Conservation (phyloP, 1,284 basidiomycete species). For the Sporisorium scitamineum region DNA sequence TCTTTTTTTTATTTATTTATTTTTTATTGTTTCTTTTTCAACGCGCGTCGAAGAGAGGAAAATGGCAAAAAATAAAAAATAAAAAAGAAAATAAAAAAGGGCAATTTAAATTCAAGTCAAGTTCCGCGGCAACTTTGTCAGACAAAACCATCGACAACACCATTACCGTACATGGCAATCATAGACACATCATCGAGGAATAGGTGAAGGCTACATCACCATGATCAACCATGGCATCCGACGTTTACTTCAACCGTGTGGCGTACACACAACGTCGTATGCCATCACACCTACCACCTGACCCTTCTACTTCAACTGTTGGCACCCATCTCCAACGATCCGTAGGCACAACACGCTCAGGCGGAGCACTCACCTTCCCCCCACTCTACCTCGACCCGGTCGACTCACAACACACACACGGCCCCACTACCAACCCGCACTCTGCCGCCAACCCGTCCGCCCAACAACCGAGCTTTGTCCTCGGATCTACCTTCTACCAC, state of each 20-base stretch:
- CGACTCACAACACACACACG: conserved; percentile 14
- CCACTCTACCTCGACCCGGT: conserved; percentile 52
- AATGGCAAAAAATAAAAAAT: too few species aligned
- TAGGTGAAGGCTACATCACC: background rate
- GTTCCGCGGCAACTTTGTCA: conserved; percentile 5
- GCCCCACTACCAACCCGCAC: conserved; percentile 16
- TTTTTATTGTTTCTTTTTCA: too few species aligned
- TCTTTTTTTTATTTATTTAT: background rate
- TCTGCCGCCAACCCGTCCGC: conserved; percentile 6
- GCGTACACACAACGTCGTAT: conserved; percentile 33
- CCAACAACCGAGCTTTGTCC: conserved; percentile 36
- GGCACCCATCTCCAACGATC: conserved; percentile 12
- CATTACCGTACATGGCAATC: background rate
- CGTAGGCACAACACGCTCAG: conserved; percentile 31
- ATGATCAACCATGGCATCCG: conserved; percentile 42
- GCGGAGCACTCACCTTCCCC: conserved; percentile 45
- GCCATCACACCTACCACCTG: conserved; percentile 17
- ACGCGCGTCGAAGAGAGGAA: too few species aligned
- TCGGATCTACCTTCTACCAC: conserved; percentile 53
- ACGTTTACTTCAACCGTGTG: conserved; percentile 45
- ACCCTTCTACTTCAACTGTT: conserved; percentile 4
- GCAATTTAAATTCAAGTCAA: background rate
- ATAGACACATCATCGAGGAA: background rate
- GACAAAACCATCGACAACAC: too few species aligned
- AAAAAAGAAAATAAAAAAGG: too few species aligned